Conservation (phyloP, 768 basidiomycete genomes). For the Pleurotus platypus region DNA sequence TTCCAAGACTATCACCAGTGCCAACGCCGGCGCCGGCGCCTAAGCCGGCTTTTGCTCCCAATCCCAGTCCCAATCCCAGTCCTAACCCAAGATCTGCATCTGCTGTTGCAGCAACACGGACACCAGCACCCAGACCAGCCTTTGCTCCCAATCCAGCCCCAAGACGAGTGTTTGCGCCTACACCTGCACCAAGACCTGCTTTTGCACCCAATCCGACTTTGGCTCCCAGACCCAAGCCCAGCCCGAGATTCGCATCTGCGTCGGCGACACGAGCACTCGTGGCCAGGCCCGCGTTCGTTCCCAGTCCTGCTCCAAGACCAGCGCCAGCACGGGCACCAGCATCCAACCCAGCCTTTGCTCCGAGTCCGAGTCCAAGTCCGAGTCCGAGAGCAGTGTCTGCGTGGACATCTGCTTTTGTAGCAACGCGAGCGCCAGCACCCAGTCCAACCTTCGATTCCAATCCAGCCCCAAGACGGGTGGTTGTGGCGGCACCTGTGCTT, state of each 20-base stretch:
- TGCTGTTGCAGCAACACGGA: not conserved
- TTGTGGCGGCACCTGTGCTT: not conserved
- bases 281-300: not conserved
- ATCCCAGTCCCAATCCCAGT: not conserved
- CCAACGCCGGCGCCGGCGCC: not conserved
- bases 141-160: not conserved
- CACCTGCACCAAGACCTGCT: not conserved
- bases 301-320: not conserved
- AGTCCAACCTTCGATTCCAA: not conserved
- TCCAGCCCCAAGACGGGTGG: not conserved
- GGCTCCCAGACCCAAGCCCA: not conserved
- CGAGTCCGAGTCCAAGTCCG: not conserved
- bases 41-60: not conserved
- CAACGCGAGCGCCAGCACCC: not conserved
- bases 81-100: not conserved
- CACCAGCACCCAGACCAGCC: not conserved
- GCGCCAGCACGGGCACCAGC: not conserved
- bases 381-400: not conserved
- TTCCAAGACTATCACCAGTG: not conserved
- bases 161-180: not conserved
- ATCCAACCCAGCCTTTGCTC: not conserved
- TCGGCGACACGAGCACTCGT: not conserved
- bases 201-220: not conserved
- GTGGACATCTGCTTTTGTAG: not conserved
- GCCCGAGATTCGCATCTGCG: not conserved